Evolutionary conservation across 2,329 filamentous ascomycete genomes (phyloP), one percentile per base, ranked within the genome.

Genomic region (Hymenoscyphus fraxineus): DNA sequence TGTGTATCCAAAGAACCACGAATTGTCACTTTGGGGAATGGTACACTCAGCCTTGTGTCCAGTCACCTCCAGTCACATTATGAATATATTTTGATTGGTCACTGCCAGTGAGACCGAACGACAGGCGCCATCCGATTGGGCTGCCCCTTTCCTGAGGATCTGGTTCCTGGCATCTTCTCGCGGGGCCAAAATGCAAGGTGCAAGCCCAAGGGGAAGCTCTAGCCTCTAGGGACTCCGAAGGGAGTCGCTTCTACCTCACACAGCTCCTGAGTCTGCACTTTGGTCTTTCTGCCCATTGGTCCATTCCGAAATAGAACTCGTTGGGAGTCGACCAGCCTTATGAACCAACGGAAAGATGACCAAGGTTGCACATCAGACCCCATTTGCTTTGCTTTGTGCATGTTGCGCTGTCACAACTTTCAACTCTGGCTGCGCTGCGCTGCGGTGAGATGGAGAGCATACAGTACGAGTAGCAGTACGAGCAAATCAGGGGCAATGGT

Each of bases 291-390:
- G 40, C 40, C 40, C 13, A 44, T 39, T 31, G 59, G 41, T 3
- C 44, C 31, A 39, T 55, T 40, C 59, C 40, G 47, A 61, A 57
- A 61, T 61, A 61, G 59, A 61, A 35, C 35, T 35, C 35, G 35
- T 7, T 35, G 35, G 6, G 9, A 35, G 6, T 35, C 35, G 35
- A 35, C 35, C 35, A 35, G 35, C 35, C 44, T 31, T 1, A 12
- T 32, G 31, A 40, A 16, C 38, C 32, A 59, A 59, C 19, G 57
- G 22, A 35, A 22, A 41, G n/a, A 10, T 35, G 35, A 15, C 57
- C 32, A 40, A 39, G 57, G 15, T 2, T 39, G 38, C 13, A 40
- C 15, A 13, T 15, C 9, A 35, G 12, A 16, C 44, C 10, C 19
- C n/a, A 47, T 19, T 10, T 9, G 19, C 12, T 19, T 10, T 9